Conservation (phyloP, 2,329 filamentous ascomycete genomes). For the Penicillium paneum region DNA sequence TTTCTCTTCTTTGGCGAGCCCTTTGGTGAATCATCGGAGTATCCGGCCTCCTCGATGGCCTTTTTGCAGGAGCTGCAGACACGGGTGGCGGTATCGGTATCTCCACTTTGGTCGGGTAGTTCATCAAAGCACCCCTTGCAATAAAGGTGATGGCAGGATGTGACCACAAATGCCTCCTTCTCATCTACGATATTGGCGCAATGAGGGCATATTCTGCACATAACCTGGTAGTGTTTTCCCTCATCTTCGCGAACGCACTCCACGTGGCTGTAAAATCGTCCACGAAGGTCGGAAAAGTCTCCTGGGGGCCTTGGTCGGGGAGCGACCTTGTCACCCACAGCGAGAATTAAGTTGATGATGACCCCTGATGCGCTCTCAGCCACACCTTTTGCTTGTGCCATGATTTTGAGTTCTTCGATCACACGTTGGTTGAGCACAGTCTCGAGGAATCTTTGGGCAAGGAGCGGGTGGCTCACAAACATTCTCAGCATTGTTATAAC, state of each 20-base stretch:
- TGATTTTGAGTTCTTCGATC: slow-evolving; percentile 42
- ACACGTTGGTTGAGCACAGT: slow-evolving; percentile 43
- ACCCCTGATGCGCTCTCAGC: not conserved
- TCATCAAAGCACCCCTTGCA: slow-evolving; percentile 49
- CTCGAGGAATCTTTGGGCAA: slow-evolving; percentile 47
- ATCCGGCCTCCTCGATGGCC: slow-evolving; percentile 6
- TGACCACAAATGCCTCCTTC: slow-evolving; percentile 39
- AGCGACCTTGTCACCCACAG: not conserved
- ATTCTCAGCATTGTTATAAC: slow-evolving; percentile 53
- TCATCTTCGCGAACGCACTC: not conserved
- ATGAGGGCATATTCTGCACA: slow-evolving; percentile 39
- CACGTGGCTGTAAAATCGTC: fast-evolving
- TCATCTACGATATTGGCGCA: slow-evolving; percentile 34
- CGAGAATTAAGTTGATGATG: not conserved
- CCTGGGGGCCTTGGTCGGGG: not conserved
- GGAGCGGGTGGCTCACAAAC: slow-evolving; percentile 49
- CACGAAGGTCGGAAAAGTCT: not conserved
- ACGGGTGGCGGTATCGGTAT: slow-evolving; percentile 29
- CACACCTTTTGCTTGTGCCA: slow-evolving; percentile 27
- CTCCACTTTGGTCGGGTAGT: slow-evolving; percentile 6
- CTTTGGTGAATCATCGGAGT: not conserved
- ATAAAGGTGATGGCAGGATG: slow-evolving; percentile 56
- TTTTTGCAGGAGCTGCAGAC: slow-evolving; percentile 17
- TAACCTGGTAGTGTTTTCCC: slow-evolving; percentile 18
- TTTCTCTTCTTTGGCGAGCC: not conserved